Evolutionary conservation across 2,329 filamentous ascomycete species (phyloP).

Genomic region (Microcera coccophila): DNA sequence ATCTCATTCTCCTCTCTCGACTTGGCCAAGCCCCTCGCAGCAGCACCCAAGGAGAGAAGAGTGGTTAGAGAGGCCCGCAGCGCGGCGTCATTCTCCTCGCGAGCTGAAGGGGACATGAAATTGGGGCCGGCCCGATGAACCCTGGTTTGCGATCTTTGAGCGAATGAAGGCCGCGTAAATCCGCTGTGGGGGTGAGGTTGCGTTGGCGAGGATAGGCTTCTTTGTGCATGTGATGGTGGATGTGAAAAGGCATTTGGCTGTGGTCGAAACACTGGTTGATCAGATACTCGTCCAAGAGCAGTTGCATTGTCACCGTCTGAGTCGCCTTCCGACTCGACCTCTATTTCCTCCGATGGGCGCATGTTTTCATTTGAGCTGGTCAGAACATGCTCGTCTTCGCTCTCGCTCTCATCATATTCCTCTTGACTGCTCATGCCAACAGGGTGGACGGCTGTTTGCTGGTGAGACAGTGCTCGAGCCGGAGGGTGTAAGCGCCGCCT

Average conservation of each 20-base stretch:
- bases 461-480: slow-evolving; percentile 34
- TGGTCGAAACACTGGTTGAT: slow-evolving; percentile 65
- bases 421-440: slow-evolving; percentile 74
- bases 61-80: slow-evolving; percentile 92
- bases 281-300: slow-evolving; percentile 63
- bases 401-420: slow-evolving; percentile 91
- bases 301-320: slow-evolving; percentile 73
- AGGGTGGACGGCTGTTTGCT: slow-evolving; percentile 40
- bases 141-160: slow-evolving; percentile 44
- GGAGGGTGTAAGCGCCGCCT: slow-evolving; percentile 49
- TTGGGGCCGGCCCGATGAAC: slow-evolving; percentile 49
- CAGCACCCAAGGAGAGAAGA: slow-evolving; percentile 88
- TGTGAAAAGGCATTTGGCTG: slow-evolving; percentile 92
- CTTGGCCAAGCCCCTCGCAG: slow-evolving; percentile 77
- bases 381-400: slow-evolving; percentile 70
- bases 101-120: slow-evolving; percentile 69
- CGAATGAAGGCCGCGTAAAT: slow-evolving; percentile 48
- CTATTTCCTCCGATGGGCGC: slow-evolving; percentile 36
- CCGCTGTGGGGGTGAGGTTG: slow-evolving; percentile 48
- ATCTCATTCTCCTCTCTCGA: slow-evolving; percentile 45
- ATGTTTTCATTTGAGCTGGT: slow-evolving; percentile 56
- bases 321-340: slow-evolving; percentile 46
- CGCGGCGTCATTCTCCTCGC: slow-evolving; percentile 88
- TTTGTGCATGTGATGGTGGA: slow-evolving; percentile 56
- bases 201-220: slow-evolving; percentile 48